phyloP scores from a whole-genome alignment of 306 rosid species.

The Prunus fruticosa region DNA sequence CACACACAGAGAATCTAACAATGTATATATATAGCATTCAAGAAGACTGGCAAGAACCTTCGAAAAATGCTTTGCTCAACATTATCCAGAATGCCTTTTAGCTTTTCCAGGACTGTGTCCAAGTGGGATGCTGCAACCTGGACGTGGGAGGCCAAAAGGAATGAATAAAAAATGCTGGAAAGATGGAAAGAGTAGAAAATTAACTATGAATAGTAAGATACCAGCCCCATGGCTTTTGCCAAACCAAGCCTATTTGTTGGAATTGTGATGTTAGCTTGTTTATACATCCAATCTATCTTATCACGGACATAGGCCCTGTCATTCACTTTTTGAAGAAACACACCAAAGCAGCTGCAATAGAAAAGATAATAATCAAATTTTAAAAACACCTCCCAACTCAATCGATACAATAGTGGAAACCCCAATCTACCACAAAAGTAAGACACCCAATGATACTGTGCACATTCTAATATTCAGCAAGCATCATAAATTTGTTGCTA shows the following conservation, averaged over 20 bases:
- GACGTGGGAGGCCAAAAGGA: conserved; percentile 24
- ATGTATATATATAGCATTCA: conserved; percentile 24
- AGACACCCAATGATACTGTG: neutral
- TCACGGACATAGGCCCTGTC: conserved; percentile 80
- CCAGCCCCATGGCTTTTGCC: conserved; percentile 99
- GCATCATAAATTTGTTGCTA: neutral
- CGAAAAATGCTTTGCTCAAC: conserved; percentile 79
- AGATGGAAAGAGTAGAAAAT: conserved; percentile 29
- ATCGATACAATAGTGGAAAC: neutral
- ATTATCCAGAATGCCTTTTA: conserved; percentile 84
- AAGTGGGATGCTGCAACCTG: conserved; percentile 98
- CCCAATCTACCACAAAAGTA: neutral
- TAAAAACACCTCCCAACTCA: neutral
- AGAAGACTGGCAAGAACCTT: conserved; percentile 57
- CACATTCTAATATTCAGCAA: no score
- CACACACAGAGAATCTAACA: neutral
- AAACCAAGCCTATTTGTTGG: conserved; percentile 92
- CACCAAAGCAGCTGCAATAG: conserved; percentile 76
- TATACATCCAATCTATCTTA: conserved; percentile 88
- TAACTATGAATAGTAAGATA: conserved; percentile 28
- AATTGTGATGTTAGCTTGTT: conserved; percentile 65
- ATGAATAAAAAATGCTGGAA: conserved; percentile 20
- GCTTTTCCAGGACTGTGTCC: conserved; percentile 95
- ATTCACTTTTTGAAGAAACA: conserved; percentile 86
- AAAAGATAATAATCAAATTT: conserved; percentile 9